Percentiles rank a stretch among this genome's conserved stretches.
Conservation (phyloP, 225 moss, liverwort and hornwort species). For the Physcomitrium patens region DNA sequence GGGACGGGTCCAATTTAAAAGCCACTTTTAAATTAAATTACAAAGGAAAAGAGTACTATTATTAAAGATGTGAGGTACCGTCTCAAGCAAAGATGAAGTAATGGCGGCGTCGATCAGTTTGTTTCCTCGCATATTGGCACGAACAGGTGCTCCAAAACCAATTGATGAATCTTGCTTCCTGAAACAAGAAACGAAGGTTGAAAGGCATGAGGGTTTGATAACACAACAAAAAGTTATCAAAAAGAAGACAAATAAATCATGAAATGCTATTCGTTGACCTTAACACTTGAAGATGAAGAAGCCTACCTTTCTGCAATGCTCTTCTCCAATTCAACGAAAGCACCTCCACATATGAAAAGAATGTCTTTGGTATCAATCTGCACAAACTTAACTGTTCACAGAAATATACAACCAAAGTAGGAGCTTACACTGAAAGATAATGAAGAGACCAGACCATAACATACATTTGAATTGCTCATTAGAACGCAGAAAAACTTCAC, state of each 20-base stretch:
- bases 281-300: not conserved
- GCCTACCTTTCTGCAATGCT: slow-evolving; percentile 81
- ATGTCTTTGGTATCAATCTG: slow-evolving; percentile 92
- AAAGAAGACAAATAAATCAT: not conserved
- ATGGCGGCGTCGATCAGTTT: slow-evolving; percentile 68
- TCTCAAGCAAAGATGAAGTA: slow-evolving; percentile 66
- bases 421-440: not conserved
- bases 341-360: slow-evolving; percentile 87
- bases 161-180: slow-evolving; percentile 71
- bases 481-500: too few relatives aligned
- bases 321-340: slow-evolving; percentile 86
- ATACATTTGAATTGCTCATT: not conserved
- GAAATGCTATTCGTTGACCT: not conserved
- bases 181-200: not conserved
- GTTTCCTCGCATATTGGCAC: slow-evolving; percentile 75
- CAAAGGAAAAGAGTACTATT: not conserved
- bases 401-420: not conserved
- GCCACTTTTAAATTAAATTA: not conserved
- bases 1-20: not conserved
- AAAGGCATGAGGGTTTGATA: not conserved
- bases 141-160: slow-evolving; percentile 83
- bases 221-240: not conserved
- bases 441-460: not conserved
- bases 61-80: slow-evolving; percentile 37
- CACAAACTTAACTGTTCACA: slow-evolving; percentile 20